These are phyloP conservation scores for Solanum clarkiae DNA, from an alignment of 257 asterid genomes.

Conservation along the genomic window DNA sequence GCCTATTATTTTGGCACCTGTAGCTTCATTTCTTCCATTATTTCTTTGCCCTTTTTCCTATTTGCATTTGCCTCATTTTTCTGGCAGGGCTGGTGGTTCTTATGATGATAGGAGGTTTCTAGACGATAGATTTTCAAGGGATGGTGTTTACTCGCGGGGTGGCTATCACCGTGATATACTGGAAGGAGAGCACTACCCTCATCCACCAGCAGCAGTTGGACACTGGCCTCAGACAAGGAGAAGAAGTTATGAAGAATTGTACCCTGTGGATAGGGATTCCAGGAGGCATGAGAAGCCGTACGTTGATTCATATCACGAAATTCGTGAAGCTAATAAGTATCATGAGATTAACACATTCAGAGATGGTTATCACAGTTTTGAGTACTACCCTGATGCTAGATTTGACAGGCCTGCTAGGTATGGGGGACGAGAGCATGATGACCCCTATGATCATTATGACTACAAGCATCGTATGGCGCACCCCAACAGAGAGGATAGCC, in stretches of 20 bases:
- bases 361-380: slow-evolving; percentile 24
- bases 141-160: slow-evolving; percentile 57
- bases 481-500: slow-evolving; percentile 67
- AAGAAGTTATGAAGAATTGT: slow-evolving; percentile 74
- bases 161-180: slow-evolving; percentile 56
- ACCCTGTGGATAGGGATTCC: slow-evolving; percentile 66
- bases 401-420: slow-evolving; percentile 73
- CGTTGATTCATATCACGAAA: slow-evolving; percentile 29
- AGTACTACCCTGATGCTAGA: slow-evolving; percentile 26
- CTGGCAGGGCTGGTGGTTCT: slow-evolving; percentile 80
- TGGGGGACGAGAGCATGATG: slow-evolving; percentile 73
- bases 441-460: slow-evolving; percentile 81
- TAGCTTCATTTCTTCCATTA: not conserved
- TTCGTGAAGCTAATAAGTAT: slow-evolving; percentile 29
- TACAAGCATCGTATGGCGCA: slow-evolving; percentile 52
- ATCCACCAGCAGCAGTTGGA: slow-evolving; percentile 50
- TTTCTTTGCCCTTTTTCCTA: slow-evolving; percentile 18
- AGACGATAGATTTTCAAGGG: slow-evolving; percentile 89
- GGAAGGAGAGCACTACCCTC: slow-evolving; percentile 81
- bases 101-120: slow-evolving; percentile 84
- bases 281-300: slow-evolving; percentile 76
- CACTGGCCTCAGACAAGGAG: slow-evolving; percentile 84
- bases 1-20: not conserved
- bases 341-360: slow-evolving; percentile 15
- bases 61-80: slow-evolving; percentile 21